A percentile compares a stretch with the other conserved stretches of the same genome.
Evolutionary conservation across 2,329 filamentous ascomycete species (phyloP).

Genomic region (Aspergillus sp.): DNA sequence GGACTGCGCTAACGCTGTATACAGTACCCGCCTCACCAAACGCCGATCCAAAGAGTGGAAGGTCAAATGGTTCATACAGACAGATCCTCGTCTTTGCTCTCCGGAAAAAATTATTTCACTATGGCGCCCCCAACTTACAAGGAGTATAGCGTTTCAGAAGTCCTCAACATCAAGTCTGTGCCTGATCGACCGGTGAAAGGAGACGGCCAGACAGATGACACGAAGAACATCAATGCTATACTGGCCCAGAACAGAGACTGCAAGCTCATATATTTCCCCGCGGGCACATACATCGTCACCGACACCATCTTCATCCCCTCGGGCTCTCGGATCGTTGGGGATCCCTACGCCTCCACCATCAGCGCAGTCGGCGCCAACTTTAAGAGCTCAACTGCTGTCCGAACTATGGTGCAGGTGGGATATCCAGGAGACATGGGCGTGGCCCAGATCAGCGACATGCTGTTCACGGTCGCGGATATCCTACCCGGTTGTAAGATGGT

Average conservation of each 20-base stretch:
- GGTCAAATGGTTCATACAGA: slow-evolving; percentile 27
- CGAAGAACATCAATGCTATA: slow-evolving; percentile 34
- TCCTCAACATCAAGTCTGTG: slow-evolving; percentile 49
- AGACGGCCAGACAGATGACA: slow-evolving; percentile 41
- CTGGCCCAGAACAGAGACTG: slow-evolving; percentile 34
- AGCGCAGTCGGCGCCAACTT: slow-evolving; percentile 50
- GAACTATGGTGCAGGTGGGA: slow-evolving; percentile 52
- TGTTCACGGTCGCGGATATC: slow-evolving; percentile 50
- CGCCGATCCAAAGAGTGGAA: slow-evolving; percentile 20
- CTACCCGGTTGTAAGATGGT: slow-evolving; percentile 42
- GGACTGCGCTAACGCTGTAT: neutral
- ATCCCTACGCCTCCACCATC: slow-evolving; percentile 50
- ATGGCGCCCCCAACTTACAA: slow-evolving; percentile 43
- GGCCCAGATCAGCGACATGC: slow-evolving; percentile 51
- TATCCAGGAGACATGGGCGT: slow-evolving; percentile 47
- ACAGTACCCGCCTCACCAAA: slow-evolving; percentile 18
- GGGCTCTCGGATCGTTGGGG: slow-evolving; percentile 53
- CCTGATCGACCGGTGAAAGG: slow-evolving; percentile 39
- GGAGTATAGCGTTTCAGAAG: slow-evolving; percentile 38
- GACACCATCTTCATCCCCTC: slow-evolving; percentile 48
- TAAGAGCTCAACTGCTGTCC: slow-evolving; percentile 40
- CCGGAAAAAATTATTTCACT: slow-evolving; percentile 39
- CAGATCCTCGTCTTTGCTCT: slow-evolving; percentile 28
- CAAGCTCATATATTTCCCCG: slow-evolving; percentile 56
- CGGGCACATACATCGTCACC: slow-evolving; percentile 51